phyloP scores from a whole-genome alignment of 306 rosid genomes.

The Vigna angularis region DNA sequence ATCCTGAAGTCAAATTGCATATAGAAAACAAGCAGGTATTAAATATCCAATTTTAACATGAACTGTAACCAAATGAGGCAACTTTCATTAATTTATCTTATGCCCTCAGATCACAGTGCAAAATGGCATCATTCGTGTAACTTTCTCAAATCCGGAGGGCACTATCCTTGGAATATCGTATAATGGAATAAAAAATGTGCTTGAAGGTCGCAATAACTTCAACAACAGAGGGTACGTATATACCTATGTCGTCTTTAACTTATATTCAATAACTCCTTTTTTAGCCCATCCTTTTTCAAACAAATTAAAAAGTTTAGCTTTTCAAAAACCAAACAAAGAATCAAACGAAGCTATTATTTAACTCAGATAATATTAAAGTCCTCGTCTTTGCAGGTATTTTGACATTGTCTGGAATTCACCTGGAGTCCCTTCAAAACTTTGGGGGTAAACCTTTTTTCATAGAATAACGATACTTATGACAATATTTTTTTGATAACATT shows the following conservation, averaged over 20 bases:
- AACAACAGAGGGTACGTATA: constrained; percentile 63
- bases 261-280: neutral
- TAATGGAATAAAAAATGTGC: constrained; percentile 61
- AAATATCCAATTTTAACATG: neutral
- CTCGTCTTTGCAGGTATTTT: constrained; percentile 54
- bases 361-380: neutral
- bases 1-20: constrained; percentile 1
- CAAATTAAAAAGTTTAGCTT: neutral
- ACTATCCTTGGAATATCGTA: constrained; percentile 56
- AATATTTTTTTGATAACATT: too few species aligned
- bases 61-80: neutral
- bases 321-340: neutral
- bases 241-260: neutral
- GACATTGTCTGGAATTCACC: constrained; percentile 60
- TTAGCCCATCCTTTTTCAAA: neutral
- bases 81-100: neutral
- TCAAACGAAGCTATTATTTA: neutral
- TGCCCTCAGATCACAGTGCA: constrained; percentile 55
- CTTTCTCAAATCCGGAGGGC: constrained; percentile 60
- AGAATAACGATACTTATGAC: too few species aligned
- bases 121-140: constrained; percentile 61
- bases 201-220: constrained; percentile 42
- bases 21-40: constrained; percentile 13
- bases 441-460: constrained; percentile 44
- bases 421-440: neutral